Evolutionary conservation across 331 rosid species (phyloP).

Genomic region (Quercus phellos): DNA sequence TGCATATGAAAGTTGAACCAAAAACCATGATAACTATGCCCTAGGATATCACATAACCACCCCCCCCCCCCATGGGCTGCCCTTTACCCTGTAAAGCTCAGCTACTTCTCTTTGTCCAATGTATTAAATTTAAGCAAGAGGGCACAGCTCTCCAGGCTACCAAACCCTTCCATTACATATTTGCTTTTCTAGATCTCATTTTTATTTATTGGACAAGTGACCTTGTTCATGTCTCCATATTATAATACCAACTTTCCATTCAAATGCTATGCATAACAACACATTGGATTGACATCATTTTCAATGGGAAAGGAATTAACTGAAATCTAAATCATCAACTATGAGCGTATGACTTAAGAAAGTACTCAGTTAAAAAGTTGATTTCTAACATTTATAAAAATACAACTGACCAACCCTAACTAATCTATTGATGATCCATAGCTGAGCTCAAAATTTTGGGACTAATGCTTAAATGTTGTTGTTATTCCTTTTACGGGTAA

Average conservation of each 20-base stretch:
- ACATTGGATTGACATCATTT: background rate
- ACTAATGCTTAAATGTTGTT: too few species aligned
- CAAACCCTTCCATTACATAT: background rate
- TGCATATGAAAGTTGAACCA: background rate
- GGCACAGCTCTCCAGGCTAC: background rate
- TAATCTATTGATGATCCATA: too few species aligned
- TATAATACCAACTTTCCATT: background rate
- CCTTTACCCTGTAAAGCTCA: background rate
- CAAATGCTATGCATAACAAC: background rate
- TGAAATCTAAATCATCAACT: too few species aligned
- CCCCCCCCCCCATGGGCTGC: background rate
- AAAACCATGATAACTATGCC: background rate
- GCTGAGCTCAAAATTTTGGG: too few species aligned
- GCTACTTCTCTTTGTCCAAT: background rate
- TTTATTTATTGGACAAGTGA: too few species aligned
- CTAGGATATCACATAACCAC: background rate
- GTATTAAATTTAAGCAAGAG: background rate
- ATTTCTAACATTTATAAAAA: background rate
- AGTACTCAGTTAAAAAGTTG: background rate
- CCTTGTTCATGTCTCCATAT: background rate
- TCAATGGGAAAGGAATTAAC: background rate
- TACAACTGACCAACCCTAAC: too few species aligned
- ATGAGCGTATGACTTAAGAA: background rate
- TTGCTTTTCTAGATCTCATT: background rate
- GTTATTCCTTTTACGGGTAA: too few species aligned